Conservation (phyloP, 805 yeast species). For the Nakazawaea laoshanensis region DNA sequence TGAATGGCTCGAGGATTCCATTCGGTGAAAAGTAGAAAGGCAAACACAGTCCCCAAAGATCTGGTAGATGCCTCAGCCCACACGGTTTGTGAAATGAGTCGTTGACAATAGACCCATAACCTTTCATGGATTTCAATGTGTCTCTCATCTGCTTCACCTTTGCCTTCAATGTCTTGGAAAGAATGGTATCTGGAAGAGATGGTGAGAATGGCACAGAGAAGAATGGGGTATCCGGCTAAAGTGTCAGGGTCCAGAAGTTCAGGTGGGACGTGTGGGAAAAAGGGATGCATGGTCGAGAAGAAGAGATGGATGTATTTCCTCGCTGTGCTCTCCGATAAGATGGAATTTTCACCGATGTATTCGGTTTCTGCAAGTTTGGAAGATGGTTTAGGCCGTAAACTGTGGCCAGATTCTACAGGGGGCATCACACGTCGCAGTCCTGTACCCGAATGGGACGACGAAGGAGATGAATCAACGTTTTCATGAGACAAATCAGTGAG, state of each 20-base stretch:
- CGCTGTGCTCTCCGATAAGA: slow-evolving; percentile 59
- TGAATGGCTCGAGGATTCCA: slow-evolving; percentile 96
- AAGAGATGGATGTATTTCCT: slow-evolving; percentile 48
- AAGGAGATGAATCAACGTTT: neutral
- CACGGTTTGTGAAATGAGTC: slow-evolving; percentile 73
- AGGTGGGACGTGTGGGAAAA: slow-evolving; percentile 77
- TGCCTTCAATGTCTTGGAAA: slow-evolving; percentile 30
- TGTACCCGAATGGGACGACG: neutral
- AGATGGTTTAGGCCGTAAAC: slow-evolving; percentile 38
- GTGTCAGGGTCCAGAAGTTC: slow-evolving; percentile 59
- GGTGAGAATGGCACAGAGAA: slow-evolving; percentile 74
- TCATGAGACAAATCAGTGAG: neutral
- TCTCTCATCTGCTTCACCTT: slow-evolving; percentile 18
- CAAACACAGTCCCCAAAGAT: slow-evolving; percentile 78
- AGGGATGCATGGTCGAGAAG: slow-evolving; percentile 78
- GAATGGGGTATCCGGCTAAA: slow-evolving; percentile 71
- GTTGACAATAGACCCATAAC: slow-evolving; percentile 79
- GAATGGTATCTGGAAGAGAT: slow-evolving; percentile 73
- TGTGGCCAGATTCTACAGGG: slow-evolving; percentile 29
- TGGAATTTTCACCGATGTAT: slow-evolving; percentile 49
- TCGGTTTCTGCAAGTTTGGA: slow-evolving; percentile 49
- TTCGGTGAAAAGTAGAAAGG: slow-evolving; percentile 79
- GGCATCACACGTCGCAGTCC: slow-evolving; percentile 24
- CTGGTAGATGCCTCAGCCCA: slow-evolving; percentile 93
- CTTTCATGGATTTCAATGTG: slow-evolving; percentile 66